phyloP scores from a whole-genome alignment of 2,329 filamentous ascomycete genomes.

The Plectosphaerella cucumerina region DNA sequence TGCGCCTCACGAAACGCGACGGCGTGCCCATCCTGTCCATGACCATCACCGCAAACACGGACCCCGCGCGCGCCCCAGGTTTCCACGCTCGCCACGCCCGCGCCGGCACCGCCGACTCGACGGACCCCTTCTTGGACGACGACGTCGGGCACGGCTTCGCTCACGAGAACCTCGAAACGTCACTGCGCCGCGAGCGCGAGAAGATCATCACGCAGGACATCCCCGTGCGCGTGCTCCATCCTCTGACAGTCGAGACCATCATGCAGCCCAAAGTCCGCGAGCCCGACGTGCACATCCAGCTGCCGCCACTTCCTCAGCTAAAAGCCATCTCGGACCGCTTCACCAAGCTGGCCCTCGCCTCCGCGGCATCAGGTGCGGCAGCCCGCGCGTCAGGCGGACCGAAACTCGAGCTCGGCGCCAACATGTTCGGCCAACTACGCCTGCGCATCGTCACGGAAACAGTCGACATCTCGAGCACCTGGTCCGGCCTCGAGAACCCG shows the following conservation, averaged over 20 bases:
- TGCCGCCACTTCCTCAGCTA: conserved; percentile 81
- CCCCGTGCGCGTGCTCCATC: conserved; percentile 84
- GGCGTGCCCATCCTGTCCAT: conserved; percentile 81
- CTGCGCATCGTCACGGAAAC: conserved; percentile 79
- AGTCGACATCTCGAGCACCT: conserved; percentile 79
- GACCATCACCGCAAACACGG: conserved; percentile 78
- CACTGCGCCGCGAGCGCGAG: conserved; percentile 67
- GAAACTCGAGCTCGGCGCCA: conserved; percentile 82
- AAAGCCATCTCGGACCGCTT: conserved; percentile 95
- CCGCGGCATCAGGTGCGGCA: conserved; percentile 30
- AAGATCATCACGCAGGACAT: conserved; percentile 94
- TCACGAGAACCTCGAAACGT: conserved; percentile 51
- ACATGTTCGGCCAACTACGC: conserved; percentile 86
- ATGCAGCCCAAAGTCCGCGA: conserved; percentile 89
- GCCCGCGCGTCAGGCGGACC: conserved; percentile 35
- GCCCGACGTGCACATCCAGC: conserved; percentile 88
- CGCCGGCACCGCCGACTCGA: conserved; percentile 13
- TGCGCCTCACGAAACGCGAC: conserved; percentile 91
- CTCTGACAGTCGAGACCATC: conserved; percentile 81
- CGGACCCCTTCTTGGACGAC: conserved; percentile 36
- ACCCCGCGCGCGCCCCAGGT: conserved; percentile 30
- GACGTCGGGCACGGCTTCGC: conserved; percentile 36
- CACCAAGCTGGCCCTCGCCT: conserved; percentile 70
- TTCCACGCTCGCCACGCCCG: conserved; percentile 17
- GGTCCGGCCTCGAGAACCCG: conserved; percentile 83